Conservation (phyloP, 1,284 basidiomycete species). For the Trametes hirsuta region DNA sequence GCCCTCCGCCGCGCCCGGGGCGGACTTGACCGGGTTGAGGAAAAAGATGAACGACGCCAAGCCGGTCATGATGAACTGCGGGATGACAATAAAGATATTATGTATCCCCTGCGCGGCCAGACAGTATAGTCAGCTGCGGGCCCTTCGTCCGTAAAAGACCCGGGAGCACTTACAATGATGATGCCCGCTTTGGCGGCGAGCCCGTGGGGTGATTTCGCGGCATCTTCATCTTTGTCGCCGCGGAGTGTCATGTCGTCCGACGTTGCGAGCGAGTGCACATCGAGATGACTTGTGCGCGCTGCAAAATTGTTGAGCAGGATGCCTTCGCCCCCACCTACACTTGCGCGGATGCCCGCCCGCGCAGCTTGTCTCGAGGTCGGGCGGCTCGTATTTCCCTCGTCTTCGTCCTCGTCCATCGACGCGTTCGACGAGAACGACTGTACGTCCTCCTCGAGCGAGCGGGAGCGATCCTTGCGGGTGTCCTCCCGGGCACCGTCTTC, state of each 20-base stretch:
- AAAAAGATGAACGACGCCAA: constrained; percentile 67
- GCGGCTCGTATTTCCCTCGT: constrained; percentile 20
- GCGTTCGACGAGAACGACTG: constrained; percentile 34
- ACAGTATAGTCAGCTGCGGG: neutral
- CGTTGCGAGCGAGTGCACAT: constrained; percentile 35
- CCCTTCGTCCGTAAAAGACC: neutral
- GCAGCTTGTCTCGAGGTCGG: constrained; percentile 33
- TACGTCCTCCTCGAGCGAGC: constrained; percentile 38
- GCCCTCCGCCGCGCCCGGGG: constrained; percentile 33
- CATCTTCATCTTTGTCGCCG: constrained; percentile 10
- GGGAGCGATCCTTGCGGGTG: constrained; percentile 5
- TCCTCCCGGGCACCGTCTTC: constrained; percentile 36
- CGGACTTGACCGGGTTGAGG: constrained; percentile 61
- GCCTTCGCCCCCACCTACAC: neutral
- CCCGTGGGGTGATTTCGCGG: constrained; percentile 18
- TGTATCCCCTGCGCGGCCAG: constrained; percentile 64
- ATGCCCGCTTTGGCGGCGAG: constrained; percentile 78
- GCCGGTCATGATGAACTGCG: constrained; percentile 73
- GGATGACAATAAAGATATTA: constrained; percentile 87
- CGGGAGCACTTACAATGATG: constrained; percentile 66
- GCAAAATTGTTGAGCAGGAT: constrained; percentile 46
- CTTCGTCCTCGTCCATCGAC: constrained; percentile 31
- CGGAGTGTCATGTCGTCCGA: constrained; percentile 22
- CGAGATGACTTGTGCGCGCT: constrained; percentile 48
- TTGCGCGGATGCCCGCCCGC: neutral